These are phyloP conservation scores for Podosphaera aphanis DNA, from an alignment of 2,329 filamentous ascomycete species.

Conservation along the genomic window DNA sequence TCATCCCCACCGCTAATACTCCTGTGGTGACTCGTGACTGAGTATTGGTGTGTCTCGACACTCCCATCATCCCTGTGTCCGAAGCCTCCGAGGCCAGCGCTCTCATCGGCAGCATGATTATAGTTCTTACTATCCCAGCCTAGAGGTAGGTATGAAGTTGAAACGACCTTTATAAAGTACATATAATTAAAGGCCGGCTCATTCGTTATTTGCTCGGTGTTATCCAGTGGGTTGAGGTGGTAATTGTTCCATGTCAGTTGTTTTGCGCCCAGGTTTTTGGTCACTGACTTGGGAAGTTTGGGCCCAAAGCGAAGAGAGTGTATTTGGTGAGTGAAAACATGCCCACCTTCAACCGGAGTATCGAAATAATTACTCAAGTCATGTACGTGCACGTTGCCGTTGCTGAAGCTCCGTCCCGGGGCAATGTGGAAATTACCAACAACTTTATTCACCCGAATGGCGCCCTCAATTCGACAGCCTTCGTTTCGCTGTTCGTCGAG, in stretches of 20 bases:
- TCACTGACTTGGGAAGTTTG: slow-evolving; percentile 53
- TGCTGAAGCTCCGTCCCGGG: slow-evolving; percentile 85
- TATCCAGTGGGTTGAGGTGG: slow-evolving; percentile 78
- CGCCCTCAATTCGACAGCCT: slow-evolving; percentile 83
- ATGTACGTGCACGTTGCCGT: slow-evolving; percentile 91
- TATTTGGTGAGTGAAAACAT: slow-evolving; percentile 75
- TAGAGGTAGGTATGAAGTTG: slow-evolving; percentile 79
- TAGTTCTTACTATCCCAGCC: slow-evolving; percentile 44
- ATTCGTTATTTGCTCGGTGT: slow-evolving; percentile 48
- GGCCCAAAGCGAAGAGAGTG: slow-evolving; percentile 85
- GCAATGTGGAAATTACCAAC: slow-evolving; percentile 97
- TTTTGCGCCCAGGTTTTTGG: slow-evolving; percentile 32
- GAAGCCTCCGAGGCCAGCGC: slow-evolving; percentile 41
- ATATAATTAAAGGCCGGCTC: slow-evolving; percentile 88
- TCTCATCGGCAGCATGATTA: slow-evolving; percentile 22
- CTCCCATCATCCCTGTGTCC: slow-evolving; percentile 49
- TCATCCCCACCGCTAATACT: slow-evolving; percentile 69
- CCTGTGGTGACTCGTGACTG: slow-evolving; percentile 86
- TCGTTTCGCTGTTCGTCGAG: slow-evolving; percentile 73
- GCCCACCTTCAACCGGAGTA: slow-evolving; percentile 38
- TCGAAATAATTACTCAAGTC: slow-evolving; percentile 92
- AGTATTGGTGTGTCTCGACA: slow-evolving; percentile 95
- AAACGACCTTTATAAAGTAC: slow-evolving; percentile 98
- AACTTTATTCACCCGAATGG: slow-evolving; percentile 90
- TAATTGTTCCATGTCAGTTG: slow-evolving; percentile 57